Evolutionary conservation across 495 filamentous ascomycete genomes (phyloP).

Genomic region (Thermothielavioides terrestris): DNA sequence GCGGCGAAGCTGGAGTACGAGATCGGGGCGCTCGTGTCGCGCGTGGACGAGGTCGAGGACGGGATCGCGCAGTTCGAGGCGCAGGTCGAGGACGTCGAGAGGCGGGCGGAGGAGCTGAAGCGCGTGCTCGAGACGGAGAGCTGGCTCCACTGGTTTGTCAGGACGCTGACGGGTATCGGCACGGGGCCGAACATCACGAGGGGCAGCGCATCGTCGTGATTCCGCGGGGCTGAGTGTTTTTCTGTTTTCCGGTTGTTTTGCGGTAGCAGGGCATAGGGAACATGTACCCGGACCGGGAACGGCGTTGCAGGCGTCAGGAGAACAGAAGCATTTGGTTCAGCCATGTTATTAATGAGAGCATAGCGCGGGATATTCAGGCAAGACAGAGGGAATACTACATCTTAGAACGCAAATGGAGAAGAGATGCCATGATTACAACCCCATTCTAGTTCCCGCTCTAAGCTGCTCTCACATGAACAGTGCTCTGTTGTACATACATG

Average conservation of each 20-base stretch:
- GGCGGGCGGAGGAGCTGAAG: constrained; percentile 61
- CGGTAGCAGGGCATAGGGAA: not conserved
- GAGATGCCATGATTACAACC: constrained; percentile 1
- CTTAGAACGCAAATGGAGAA: not conserved
- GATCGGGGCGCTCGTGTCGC: constrained; percentile 66
- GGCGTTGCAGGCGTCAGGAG: not conserved
- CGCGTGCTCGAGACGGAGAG: constrained; percentile 53
- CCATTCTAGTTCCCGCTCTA: constrained; percentile 3
- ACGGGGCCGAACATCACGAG: constrained; percentile 46
- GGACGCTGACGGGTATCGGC: constrained; percentile 52
- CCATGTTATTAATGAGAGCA: not conserved
- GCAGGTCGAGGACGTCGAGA: constrained; percentile 72
- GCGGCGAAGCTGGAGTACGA: constrained; percentile 92
- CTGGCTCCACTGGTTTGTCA: constrained; percentile 50
- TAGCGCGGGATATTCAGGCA: not conserved
- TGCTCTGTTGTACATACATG: constrained; percentile 4
- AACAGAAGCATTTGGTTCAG: not conserved
- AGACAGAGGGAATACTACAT: not conserved
- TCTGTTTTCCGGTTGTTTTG: not conserved
- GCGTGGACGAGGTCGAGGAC: constrained; percentile 82
- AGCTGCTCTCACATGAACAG: not conserved
- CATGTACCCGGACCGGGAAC: not conserved
- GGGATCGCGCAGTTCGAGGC: constrained; percentile 71
- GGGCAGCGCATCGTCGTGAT: no score
- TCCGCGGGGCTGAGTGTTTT: no score